These are phyloP conservation scores for Naganishia vishniacii DNA, from an alignment of 768 basidiomycete species.

Conservation along the genomic window DNA sequence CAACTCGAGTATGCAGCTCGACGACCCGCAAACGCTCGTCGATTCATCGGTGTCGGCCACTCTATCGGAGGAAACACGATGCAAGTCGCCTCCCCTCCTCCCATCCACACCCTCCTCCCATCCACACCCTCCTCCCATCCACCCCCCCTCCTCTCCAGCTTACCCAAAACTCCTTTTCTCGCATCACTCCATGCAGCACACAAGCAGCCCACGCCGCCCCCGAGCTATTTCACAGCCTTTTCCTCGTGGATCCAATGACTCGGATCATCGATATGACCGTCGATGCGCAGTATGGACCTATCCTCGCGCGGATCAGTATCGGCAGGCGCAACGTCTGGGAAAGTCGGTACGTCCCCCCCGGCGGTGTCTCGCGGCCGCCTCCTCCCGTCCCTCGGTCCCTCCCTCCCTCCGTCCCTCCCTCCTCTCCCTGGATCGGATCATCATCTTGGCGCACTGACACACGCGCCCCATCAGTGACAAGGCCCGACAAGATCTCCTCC, in stretches of 20 bases:
- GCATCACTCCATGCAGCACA: too few species aligned
- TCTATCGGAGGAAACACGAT: slow-evolving; percentile 75
- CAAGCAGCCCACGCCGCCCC: slow-evolving; percentile 64
- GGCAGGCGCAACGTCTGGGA: slow-evolving; percentile 25
- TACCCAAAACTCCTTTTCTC: too few species aligned
- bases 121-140: too few species aligned
- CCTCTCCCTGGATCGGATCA: background rate
- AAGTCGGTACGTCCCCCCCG: slow-evolving; percentile 6
- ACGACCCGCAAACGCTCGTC: background rate
- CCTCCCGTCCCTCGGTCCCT: too few species aligned
- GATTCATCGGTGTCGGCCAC: slow-evolving; percentile 69
- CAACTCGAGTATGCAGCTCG: background rate
- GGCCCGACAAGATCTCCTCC: slow-evolving; percentile 12
- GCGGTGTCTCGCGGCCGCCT: too few species aligned
- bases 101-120: too few species aligned
- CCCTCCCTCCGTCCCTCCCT: too few species aligned
- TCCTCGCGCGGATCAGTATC: slow-evolving; percentile 18
- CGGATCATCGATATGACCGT: slow-evolving; percentile 40
- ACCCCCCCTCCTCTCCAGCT: too few species aligned
- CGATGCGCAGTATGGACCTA: slow-evolving; percentile 4
- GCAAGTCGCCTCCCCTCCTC: slow-evolving; percentile 52
- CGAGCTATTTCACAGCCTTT: slow-evolving; percentile 62
- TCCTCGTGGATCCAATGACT: slow-evolving; percentile 75
- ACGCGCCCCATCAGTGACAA: background rate
- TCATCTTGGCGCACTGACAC: background rate